Base-by-base conservation (phyloP, 2,329 filamentous ascomycete species). In the Exophiala lecanii-corni region DNA sequence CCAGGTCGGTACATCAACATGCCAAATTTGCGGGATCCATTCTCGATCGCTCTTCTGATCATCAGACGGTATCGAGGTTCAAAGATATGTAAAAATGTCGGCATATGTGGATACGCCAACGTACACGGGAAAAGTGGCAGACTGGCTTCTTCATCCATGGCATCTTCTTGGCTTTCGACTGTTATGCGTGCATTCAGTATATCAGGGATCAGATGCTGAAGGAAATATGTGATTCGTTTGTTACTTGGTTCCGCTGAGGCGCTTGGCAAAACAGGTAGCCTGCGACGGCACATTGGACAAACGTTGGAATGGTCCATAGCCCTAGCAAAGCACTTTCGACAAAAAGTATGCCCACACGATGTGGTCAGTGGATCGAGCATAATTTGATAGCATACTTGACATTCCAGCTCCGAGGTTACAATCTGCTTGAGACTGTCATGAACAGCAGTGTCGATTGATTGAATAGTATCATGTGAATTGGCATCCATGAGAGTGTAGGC, bases 61-160 rank as follows among this genome's bases (percentile, higher is more conserved):
- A 95, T 92, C n/a, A 92, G 72, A 5, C 87, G 79, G 60, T 95
- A 95, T 5, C 86, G 77, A n/a, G 86, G 86, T 61, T 95, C 89
- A 59, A 94, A 95, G n/a, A 96, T 78, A 56, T 94, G 86, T 2
- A 95, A 69, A 54, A 92, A 92, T 0, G 86, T 89, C 0, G 84
- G 87, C 78, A 91, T 88, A 2, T 75, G 72, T 1, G 89, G 89
- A 55, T 92, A 91, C 0, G 86, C 78, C 6, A 94, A 65, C 0
- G 87, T 88, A 64, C 86, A 92, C 21, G 94, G 76, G 55, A 95
- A 95, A 0, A 95, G 69, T 0, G 86, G 78, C 3, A 82, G 75
- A 25, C 81, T 76, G 13, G 79, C 70, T 7, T 79, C 78, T 3
- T 75, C 73, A 34, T 73, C 63, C 19, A 67, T 57, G 1, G 72